These are phyloP conservation scores for Xylariaceae sp. DNA, from an alignment of 2,329 filamentous ascomycete species.

Conservation along the genomic window DNA sequence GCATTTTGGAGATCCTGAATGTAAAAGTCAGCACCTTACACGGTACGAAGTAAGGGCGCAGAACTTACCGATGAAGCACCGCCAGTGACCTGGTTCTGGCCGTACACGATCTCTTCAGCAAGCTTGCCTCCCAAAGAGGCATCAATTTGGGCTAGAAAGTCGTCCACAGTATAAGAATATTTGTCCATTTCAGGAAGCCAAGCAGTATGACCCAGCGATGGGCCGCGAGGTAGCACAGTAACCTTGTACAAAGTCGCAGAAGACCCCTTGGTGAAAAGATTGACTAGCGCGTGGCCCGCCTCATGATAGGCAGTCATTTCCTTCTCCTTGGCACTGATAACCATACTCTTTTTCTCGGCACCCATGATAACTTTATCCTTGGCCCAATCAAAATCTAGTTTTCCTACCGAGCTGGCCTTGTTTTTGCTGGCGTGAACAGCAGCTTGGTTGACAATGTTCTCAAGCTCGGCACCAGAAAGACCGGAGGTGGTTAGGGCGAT, in stretches of 20 bases:
- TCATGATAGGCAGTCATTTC: constrained; percentile 96
- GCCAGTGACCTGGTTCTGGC: constrained; percentile 87
- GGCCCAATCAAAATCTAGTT: constrained; percentile 91
- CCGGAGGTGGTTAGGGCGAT: constrained; percentile 89
- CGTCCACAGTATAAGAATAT: constrained; percentile 83
- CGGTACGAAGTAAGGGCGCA: background rate
- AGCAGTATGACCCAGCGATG: constrained; percentile 84
- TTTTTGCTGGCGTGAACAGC: constrained; percentile 92
- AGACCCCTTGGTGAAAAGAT: constrained; percentile 76
- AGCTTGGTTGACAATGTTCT: constrained; percentile 96
- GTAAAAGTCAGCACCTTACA: constrained; percentile 36
- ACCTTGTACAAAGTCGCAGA: constrained; percentile 91
- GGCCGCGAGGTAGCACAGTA: constrained; percentile 91
- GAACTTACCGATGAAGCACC: constrained; percentile 77
- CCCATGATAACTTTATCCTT: constrained; percentile 99
- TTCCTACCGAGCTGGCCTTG: constrained; percentile 75
- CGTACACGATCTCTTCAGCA: constrained; percentile 90
- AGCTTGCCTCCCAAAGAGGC: constrained; percentile 85
- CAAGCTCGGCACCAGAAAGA: constrained; percentile 92
- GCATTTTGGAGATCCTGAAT: constrained; percentile 79
- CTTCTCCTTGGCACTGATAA: constrained; percentile 93
- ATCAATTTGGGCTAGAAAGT: constrained; percentile 82
- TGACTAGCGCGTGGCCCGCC: constrained; percentile 91
- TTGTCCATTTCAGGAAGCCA: constrained; percentile 91
- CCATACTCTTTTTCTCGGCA: constrained; percentile 85